Evolutionary conservation across 768 basidiomycete genomes (phyloP), one percentile per base, ranked within the genome.

Genomic region (Rhizopogon salebrosus): DNA sequence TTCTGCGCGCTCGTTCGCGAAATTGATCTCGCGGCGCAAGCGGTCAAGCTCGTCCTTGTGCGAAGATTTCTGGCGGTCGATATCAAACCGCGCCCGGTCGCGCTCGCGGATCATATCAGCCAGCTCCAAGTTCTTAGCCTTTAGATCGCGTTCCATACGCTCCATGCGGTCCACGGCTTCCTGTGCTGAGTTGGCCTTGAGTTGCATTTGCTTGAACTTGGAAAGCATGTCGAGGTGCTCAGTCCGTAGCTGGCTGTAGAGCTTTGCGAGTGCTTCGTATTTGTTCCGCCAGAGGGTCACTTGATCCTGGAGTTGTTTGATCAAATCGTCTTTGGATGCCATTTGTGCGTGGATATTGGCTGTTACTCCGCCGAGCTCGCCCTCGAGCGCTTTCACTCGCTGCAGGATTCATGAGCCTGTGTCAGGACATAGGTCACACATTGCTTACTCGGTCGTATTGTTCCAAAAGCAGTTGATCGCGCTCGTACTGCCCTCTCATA

Each of bases 71-170:
- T 92, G 80, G 20, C 97, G 79, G 64, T 99, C 97, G 22, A 98
- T 75, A 59, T 99, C 97, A 63, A 97, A 98, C 40, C 97, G 78
- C 34, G 95, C 94, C 52, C 95, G 80, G 65, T 99, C 97, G 31
- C 97, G 84, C 70, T 99, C 97, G 41, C 95, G 82, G 60, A 99
- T 88, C 97, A 99, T 99, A 66, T 98, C 97, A 22, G 97, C 97
- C 18, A 99, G 75, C 68, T 98, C 97, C 51, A 99, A 71, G 65
- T 98, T 99, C 80, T 99, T 99, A n/a, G 91, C 79, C 73, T 98
- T 99, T 61, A 98, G 75, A 66, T 99, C 97, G 31, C 94, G 79
- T 67, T 99, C 97, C 94, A 98, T 98, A 53, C 95, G 79, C 69
- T 98, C 97, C 94, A 99, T 98, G 59, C 86, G 86, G 68, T 99